These are phyloP conservation scores for Phialophora expanda DNA, from an alignment of 2,329 filamentous ascomycete species.

Conservation along the genomic window DNA sequence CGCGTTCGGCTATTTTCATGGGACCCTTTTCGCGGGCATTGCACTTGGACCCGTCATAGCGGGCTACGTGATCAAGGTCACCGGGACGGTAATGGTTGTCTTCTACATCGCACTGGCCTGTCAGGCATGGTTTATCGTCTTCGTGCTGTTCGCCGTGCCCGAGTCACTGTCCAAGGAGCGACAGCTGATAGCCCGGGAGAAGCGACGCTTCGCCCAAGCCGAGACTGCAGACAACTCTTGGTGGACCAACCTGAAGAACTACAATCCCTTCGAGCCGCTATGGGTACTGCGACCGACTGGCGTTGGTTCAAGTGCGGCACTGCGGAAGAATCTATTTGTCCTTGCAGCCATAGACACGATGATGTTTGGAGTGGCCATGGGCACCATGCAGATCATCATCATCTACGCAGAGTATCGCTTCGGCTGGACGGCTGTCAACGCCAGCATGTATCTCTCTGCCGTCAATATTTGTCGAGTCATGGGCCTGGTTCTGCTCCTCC, in stretches of 20 bases:
- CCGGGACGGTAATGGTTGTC: constrained; percentile 75
- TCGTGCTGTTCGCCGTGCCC: constrained; percentile 73
- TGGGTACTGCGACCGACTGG: constrained; percentile 77
- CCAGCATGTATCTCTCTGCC: constrained; percentile 79
- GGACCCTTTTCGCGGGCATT: constrained; percentile 85
- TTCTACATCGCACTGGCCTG: constrained; percentile 81
- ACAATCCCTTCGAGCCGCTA: constrained; percentile 77
- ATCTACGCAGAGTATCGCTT: constrained; percentile 84
- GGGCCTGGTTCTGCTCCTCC: constrained; percentile 75
- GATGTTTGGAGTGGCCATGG: constrained; percentile 81
- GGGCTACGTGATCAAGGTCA: constrained; percentile 77
- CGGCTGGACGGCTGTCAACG: constrained; percentile 80
- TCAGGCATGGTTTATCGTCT: constrained; percentile 74
- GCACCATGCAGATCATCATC: constrained; percentile 77
- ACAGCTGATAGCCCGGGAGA: constrained; percentile 72
- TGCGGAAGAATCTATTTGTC: constrained; percentile 81
- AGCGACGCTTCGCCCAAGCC: constrained; percentile 56
- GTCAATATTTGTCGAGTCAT: constrained; percentile 77
- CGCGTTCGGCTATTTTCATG: constrained; percentile 87
- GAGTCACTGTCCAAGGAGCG: constrained; percentile 81
- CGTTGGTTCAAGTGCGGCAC: constrained; percentile 60
- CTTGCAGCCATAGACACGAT: constrained; percentile 81
- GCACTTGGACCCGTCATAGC: constrained; percentile 83
- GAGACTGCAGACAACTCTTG: constrained; percentile 45
- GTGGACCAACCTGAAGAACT: constrained; percentile 53